phyloP scores from a whole-genome alignment of 2,329 filamentous ascomycete species.

The Microdochium trichocladiopsis region DNA sequence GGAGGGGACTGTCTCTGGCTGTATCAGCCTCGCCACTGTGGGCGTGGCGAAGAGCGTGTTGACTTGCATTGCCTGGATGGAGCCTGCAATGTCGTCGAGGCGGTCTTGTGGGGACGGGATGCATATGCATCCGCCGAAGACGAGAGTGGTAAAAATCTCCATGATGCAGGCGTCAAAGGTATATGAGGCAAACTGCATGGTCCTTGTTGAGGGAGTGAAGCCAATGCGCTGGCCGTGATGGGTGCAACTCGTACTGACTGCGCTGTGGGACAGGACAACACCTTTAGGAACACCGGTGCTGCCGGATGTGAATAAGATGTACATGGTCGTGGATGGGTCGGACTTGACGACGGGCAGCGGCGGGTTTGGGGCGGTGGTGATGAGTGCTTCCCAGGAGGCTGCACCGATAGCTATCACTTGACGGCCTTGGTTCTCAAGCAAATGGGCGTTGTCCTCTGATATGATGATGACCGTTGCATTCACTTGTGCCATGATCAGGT shows the following conservation, averaged over 20 bases:
- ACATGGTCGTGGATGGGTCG: background rate
- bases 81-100: slow-evolving; percentile 22
- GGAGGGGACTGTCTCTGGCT: slow-evolving; percentile 11
- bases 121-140: slow-evolving; percentile 37
- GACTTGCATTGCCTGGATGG: slow-evolving; percentile 40
- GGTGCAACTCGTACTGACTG: background rate
- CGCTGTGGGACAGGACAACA: background rate
- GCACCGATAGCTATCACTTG: slow-evolving; percentile 32
- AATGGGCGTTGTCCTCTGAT: slow-evolving; percentile 29
- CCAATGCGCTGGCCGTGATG: background rate
- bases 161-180: slow-evolving; percentile 35
- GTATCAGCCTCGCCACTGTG: slow-evolving; percentile 41
- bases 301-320: slow-evolving; percentile 7
- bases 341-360: background rate
- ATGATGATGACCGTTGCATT: slow-evolving; percentile 7
- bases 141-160: slow-evolving; percentile 27
- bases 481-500: slow-evolving; percentile 22
- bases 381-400: slow-evolving; percentile 12
- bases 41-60: slow-evolving; percentile 52
- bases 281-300: background rate
- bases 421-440: background rate
- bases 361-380: slow-evolving; percentile 1
- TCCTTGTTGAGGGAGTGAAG: slow-evolving; percentile 6
- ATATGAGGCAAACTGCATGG: slow-evolving; percentile 33
- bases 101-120: slow-evolving; percentile 36